Conservation (phyloP, 2,329 filamentous ascomycete species). For the Corniculantispora saksenae region DNA sequence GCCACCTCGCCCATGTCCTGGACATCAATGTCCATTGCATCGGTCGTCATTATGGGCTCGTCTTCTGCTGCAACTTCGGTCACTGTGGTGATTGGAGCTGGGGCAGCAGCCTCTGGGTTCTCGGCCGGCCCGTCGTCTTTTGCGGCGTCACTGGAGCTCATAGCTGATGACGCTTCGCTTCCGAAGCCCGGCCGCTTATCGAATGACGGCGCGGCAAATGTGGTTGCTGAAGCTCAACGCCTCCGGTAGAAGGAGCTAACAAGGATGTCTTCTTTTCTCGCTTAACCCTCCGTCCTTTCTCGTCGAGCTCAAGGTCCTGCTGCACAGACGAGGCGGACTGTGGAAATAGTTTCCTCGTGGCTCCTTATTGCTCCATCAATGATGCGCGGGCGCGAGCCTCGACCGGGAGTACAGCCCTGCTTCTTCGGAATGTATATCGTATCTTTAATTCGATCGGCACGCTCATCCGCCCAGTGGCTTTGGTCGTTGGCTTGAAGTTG, state of each 20-base stretch:
- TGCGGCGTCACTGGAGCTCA: not conserved
- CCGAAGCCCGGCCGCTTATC: not conserved
- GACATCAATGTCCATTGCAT: conserved; percentile 7
- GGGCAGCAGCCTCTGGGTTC: not conserved
- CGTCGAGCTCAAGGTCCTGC: not conserved
- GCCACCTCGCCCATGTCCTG: conserved; percentile 39
- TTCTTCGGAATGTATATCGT: not conserved
- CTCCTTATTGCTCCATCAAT: conserved; percentile 15
- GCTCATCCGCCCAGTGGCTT: not conserved
- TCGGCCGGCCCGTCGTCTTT: not conserved
- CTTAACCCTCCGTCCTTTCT: not conserved
- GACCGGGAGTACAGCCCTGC: not conserved
- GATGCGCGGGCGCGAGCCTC: not conserved
- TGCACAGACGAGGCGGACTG: conserved; percentile 6
- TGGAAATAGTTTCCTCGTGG: not conserved
- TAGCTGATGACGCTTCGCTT: not conserved
- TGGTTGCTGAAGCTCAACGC: not conserved
- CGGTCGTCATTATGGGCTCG: not conserved
- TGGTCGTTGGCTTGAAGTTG: not conserved
- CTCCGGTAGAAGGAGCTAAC: too few relatives aligned
- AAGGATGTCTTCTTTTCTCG: not conserved
- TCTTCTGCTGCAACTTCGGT: not conserved
- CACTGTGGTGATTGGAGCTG: not conserved
- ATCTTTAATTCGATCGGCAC: not conserved
- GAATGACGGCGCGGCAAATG: not conserved